These are phyloP conservation scores for Musa beccarii DNA, from an alignment of 176 grass and related monocot genomes.

Conservation along the genomic window DNA sequence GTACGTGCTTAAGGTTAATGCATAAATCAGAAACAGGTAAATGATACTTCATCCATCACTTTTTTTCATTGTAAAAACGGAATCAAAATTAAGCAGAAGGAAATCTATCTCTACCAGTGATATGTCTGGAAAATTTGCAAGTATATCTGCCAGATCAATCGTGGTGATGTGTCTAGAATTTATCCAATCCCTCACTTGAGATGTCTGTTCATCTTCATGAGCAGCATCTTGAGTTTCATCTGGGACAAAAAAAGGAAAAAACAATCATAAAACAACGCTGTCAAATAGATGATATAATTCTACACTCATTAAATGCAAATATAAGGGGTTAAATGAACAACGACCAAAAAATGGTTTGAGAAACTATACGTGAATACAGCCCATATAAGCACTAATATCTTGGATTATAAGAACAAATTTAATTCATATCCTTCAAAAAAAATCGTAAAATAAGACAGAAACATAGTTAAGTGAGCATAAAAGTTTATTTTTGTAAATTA, in stretches of 20 bases:
- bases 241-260: constrained; percentile 14
- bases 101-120: constrained; percentile 40
- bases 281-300: background rate
- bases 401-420: background rate
- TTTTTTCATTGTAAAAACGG: background rate
- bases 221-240: constrained; percentile 91
- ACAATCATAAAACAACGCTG: background rate
- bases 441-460: constrained; percentile 6
- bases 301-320: background rate
- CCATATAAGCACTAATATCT: background rate
- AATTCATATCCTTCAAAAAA: constrained; percentile 13
- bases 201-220: constrained; percentile 59
- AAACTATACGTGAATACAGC: background rate
- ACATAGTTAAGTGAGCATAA: background rate
- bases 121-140: constrained; percentile 68
- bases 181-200: constrained; percentile 72
- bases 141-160: constrained; percentile 60
- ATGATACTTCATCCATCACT: background rate
- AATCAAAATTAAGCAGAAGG: constrained; percentile 6
- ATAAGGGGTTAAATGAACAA: background rate
- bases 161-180: constrained; percentile 36
- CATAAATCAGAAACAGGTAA: background rate
- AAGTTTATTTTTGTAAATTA: background rate
- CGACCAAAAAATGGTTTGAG: background rate
- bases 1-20: background rate